Percentiles rank a stretch among this genome's conserved stretches.
These are phyloP conservation scores for Trichoderma atroviride DNA, from an alignment of 2,329 filamentous ascomycete species.

Conservation along the genomic window DNA sequence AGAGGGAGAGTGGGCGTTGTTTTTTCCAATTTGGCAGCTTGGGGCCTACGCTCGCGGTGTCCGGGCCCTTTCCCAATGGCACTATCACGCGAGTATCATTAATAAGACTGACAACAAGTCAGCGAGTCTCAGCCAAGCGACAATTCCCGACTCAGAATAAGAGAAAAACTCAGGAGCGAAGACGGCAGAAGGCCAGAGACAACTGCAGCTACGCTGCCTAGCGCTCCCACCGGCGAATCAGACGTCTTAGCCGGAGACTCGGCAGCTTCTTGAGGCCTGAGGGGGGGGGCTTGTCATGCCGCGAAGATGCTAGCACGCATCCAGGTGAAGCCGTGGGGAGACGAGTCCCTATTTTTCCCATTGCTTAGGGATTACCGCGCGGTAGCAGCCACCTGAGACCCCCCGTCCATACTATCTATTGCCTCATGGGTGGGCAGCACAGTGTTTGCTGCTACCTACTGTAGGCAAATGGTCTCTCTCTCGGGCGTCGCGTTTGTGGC, in stretches of 20 bases:
- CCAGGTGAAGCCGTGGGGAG: background rate
- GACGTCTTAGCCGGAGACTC: background rate
- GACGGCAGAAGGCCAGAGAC: background rate
- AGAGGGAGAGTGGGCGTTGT: background rate
- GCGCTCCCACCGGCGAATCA: slow-evolving; percentile 6
- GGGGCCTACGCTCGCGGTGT: background rate
- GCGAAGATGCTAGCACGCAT: slow-evolving; percentile 12
- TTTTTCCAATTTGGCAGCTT: background rate
- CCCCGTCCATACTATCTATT: background rate
- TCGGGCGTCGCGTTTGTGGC: slow-evolving; percentile 7
- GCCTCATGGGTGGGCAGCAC: background rate
- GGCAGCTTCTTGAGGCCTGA: slow-evolving; percentile 11
- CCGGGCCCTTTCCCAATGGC: background rate
- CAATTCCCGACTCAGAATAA: slow-evolving; percentile 7
- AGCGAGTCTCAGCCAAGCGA: background rate
- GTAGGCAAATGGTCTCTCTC: background rate
- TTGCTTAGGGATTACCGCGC: slow-evolving; percentile 26
- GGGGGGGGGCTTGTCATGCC: background rate
- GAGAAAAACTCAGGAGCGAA: background rate
- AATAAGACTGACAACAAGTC: background rate
- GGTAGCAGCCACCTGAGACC: slow-evolving; percentile 15
- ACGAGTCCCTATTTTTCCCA: background rate
- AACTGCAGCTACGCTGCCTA: background rate
- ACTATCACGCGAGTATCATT: background rate
- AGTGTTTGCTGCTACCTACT: background rate